phyloP scores from a whole-genome alignment of 257 asterid genomes.

The Capsicum pubescens region DNA sequence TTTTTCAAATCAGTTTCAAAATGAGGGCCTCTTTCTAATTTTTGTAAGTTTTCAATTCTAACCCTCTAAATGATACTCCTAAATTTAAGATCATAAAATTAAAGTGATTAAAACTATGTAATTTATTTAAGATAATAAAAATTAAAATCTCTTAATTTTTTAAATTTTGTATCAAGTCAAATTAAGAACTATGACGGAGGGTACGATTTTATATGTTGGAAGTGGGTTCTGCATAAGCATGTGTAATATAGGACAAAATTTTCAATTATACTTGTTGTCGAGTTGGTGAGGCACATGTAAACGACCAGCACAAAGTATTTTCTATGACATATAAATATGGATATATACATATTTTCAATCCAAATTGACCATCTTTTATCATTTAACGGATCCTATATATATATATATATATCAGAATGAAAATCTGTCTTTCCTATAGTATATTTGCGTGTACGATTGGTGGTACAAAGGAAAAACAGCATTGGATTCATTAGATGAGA shows the following conservation, averaged over 20 bases:
- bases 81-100: too few species aligned
- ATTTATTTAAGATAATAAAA: too few species aligned
- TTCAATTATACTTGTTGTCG: constrained; percentile 3
- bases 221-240: constrained; percentile 27
- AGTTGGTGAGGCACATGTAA: constrained; percentile 29
- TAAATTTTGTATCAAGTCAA: too few species aligned
- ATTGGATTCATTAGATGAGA: not conserved
- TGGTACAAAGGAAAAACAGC: not conserved
- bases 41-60: too few species aligned
- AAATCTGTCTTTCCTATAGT: not conserved
- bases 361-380: constrained; percentile 5
- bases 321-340: not conserved
- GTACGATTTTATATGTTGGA: not conserved
- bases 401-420: not conserved
- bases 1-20: too few species aligned
- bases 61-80: too few species aligned
- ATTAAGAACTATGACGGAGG: too few species aligned
- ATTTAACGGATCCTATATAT: not conserved
- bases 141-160: too few species aligned
- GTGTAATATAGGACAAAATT: constrained; percentile 14
- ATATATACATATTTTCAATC: not conserved
- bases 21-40: too few species aligned
- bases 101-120: too few species aligned
- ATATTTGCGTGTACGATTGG: not conserved
- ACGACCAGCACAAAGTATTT: not conserved